Evolutionary conservation across 768 basidiomycete species (phyloP), one percentile per base, ranked within the genome.

Genomic region (Amanita muscaria): DNA sequence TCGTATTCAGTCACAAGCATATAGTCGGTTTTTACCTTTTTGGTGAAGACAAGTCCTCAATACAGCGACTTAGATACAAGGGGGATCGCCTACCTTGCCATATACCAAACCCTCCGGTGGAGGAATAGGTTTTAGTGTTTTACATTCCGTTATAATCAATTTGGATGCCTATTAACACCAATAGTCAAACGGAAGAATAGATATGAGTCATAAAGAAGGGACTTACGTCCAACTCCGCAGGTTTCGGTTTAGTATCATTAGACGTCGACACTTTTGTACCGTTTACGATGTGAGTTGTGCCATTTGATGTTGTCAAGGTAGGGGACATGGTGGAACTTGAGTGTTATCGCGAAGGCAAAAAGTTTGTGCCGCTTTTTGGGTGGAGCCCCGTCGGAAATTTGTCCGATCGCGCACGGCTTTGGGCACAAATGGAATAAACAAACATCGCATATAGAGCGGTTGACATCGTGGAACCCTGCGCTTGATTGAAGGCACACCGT

Each of bases 1-100:
- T 80, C 69, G 63, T 77, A 86, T n/a, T 70, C 68, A 18, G 73
- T 65, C 27, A 80, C 61, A 23, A 85, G 70, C 85, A 90, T 90
- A 59, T 91, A 85, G 62, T 91, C 86, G 4, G 77, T 78, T 57
- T 75, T 70, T n/a, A 65, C 62, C 79, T 82, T 16, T 24, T 49
- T 10, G 16, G 23, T 29, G 21, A 15, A 10, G 19, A 42, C 11
- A 32, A 49, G 34, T 52, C 42, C 16, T 16, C 24, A 36, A 33
- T 42, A n/a, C 19, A 11, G n/a, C 3, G 9, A 30, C 23, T 15
- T 5, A 32, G 7, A 1, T 9, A 29, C 12, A 59, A 18, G 8
- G 10, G 9, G n/a, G 15, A 6, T 10, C 11, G 9, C 67, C 47
- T 50, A 77, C 81, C 63, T 70, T 63, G 14, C 85, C 83, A 39